Conservation (phyloP, 2,329 filamentous ascomycete genomes). For the Fonsecaea multimorphosa region DNA sequence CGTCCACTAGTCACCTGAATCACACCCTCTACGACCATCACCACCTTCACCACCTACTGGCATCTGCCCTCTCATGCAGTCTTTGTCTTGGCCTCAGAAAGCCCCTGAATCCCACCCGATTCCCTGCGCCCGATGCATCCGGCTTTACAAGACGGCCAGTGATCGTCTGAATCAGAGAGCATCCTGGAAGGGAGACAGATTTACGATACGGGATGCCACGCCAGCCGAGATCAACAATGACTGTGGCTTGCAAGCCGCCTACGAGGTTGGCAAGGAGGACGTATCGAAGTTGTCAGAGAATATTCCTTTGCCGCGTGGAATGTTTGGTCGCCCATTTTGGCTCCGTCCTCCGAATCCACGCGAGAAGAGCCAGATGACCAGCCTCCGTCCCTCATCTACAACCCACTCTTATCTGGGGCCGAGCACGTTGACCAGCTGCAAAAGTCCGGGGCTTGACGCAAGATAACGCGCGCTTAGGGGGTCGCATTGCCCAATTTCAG, state of each 20-base stretch:
- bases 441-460: slow-evolving; percentile 21
- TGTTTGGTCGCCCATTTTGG: slow-evolving; percentile 17
- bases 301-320: slow-evolving; percentile 13
- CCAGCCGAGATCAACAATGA: background rate
- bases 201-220: background rate
- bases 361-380: slow-evolving; percentile 15
- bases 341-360: slow-evolving; percentile 21
- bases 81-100: background rate
- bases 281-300: slow-evolving; percentile 3
- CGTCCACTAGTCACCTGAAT: background rate
- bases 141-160: background rate
- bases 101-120: background rate
- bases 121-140: background rate
- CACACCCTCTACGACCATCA: slow-evolving; percentile 5
- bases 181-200: background rate
- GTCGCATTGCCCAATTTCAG: slow-evolving; percentile 11
- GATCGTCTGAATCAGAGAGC: background rate
- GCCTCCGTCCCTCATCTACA: background rate
- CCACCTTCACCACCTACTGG: background rate
- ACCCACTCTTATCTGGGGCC: slow-evolving; percentile 18
- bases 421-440: background rate
- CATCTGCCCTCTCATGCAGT: background rate
- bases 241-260: background rate
- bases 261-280: background rate
- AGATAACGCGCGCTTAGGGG: slow-evolving; percentile 29